Conservation (phyloP, 371 early-diverging fungal species). For the Mucor circinelloides region DNA sequence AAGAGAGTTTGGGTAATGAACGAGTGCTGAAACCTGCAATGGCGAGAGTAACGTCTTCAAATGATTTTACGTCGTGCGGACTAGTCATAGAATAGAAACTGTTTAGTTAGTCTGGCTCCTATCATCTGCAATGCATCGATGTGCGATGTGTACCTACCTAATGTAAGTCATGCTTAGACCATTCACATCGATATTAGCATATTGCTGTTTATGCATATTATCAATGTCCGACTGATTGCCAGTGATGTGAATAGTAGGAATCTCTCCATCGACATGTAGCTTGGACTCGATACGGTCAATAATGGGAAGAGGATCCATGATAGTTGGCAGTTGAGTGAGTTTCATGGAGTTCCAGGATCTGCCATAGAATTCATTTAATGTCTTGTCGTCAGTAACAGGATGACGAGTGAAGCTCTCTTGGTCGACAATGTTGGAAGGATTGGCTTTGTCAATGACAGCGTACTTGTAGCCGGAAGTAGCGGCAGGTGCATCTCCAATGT, state of each 20-base stretch:
- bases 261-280: conserved; percentile 25
- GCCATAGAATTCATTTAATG: conserved; percentile 20
- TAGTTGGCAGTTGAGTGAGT: conserved; percentile 3
- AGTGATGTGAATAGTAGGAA: conserved; percentile 27
- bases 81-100: background rate
- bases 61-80: conserved; percentile 8
- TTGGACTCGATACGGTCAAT: conserved; percentile 23
- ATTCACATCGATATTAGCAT: conserved; percentile 12
- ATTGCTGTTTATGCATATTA: conserved; percentile 23
- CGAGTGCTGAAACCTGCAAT: conserved; percentile 35
- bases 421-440: background rate
- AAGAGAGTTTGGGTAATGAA: conserved; percentile 17
- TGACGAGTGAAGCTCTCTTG: conserved; percentile 18
- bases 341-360: conserved; percentile 23
- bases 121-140: background rate
- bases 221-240: conserved; percentile 21
- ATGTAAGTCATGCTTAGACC: conserved; percentile 33
- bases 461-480: conserved; percentile 14
- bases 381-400: background rate
- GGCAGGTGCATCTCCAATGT: conserved; percentile 13
- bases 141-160: conserved; percentile 14
- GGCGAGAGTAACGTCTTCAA: conserved; percentile 11
- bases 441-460: background rate
- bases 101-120: background rate
- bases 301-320: conserved; percentile 9